Base-by-base conservation (phyloP, 768 basidiomycete genomes). In the Pleurotus salmoneostramineus region DNA sequence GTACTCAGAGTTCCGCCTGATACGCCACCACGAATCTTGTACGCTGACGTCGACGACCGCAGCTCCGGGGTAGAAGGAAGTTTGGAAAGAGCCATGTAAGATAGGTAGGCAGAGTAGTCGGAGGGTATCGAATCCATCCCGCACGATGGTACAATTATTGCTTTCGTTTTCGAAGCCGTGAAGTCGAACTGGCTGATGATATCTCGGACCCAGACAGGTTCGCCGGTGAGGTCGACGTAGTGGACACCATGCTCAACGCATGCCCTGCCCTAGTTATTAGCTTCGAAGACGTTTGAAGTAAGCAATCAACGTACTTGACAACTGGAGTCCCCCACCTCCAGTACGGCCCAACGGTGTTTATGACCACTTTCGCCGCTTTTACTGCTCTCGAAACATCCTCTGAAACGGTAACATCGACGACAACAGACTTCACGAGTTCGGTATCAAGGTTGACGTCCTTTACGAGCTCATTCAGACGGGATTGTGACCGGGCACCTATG, bases 181-280 rank as follows among this genome's bases (percentile, higher is more conserved):
- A 81, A 88, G 68, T 94, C 86, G 65, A 83, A 87, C 58, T 79
- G 66, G 33, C 71, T 36, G 47, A 91, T 83, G 51, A 92, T 86
- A 12, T 83, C 72, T 60, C 72, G 73, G 47, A 89, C 79, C 84
- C 87, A 95, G 2, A 75, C 72, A 0, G 79, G 71, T 68, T 95
- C 93, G 6, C 89, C 88, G 2, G 88, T 84, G 36, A 95, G 74
- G 70, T 98, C 95, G 31, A 93, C 84, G 67, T 96, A 96, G 70
- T 95, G 92, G 5, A 83, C 80, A 4, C 89, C 87, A 58, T 88
- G 74, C 36, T 73, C 73, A 4, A 87, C 89, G 61, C 94, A 96
- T 3, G 89, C 87, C 57, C 82, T 90, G 8, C 31, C 6, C 15
- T 33, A 4, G 40, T 15, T 60, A 56, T 36, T 10, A 56, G 5